Base-by-base conservation (phyloP, 371 early-diverging fungal species). In the Mucor plumbeus region DNA sequence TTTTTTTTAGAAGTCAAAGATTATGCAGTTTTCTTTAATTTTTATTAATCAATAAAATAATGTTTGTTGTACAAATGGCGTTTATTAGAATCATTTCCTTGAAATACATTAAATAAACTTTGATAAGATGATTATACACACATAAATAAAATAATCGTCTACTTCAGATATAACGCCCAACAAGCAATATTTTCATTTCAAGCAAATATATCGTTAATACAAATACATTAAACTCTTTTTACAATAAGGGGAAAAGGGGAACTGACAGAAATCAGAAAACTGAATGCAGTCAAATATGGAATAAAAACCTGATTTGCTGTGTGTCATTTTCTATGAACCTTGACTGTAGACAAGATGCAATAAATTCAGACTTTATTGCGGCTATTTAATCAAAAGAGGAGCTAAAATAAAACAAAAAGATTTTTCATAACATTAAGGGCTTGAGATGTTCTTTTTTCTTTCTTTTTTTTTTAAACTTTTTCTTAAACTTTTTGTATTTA, bases 321-420 rank as follows among this genome's bases (percentile, higher is more conserved):
- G 47, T 47, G 47, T 47, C 47, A 9, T 19, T 19, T 47, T 47
- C 17, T 17, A 19, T 47, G n/a, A 44, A 17, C 47, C 47, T 47
- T 47, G 47, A 19, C 47, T 19, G 4, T 4, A 19, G 19, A 3
- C 7, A n/a, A 3, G 6, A 0, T 41, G 0, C 41, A 41, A 5
- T 15, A 47, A 17, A 17, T 19, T 19, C 26, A 26, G 26, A 26
- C 26, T 26, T 1, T 26, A 26, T 26, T 47, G 47, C 47, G 47
- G 47, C 47, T 19, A 47, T 47, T 47, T 19, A 47, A 47, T 47
- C 47, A n/a, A 1, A 8, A 19, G 1, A 17, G 47, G 47, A 47
- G 47, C 47, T 47, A 47, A 47, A 47, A 47, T 19, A 19, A 19
- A 47, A n/a, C n/a, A 17, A 44, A 44, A 47, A 47, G 47, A 47